Evolutionary conservation across 2,329 filamentous ascomycete genomes (phyloP).

Genomic region (Xenoacremonium recifei): DNA sequence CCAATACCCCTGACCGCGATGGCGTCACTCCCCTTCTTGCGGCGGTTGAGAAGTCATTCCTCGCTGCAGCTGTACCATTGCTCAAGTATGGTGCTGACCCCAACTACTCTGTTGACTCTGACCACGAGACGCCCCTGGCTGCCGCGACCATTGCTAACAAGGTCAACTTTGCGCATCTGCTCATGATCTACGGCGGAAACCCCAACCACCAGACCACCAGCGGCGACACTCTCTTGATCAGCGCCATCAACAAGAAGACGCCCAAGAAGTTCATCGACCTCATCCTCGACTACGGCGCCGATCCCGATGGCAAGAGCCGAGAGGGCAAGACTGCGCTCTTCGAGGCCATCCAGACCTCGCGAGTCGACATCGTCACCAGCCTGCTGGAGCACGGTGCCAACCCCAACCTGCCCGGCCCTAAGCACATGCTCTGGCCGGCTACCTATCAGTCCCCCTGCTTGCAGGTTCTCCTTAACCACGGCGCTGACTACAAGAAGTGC

Average conservation of each 20-base stretch:
- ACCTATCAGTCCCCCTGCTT: slow-evolving; percentile 58
- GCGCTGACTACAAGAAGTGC: slow-evolving; percentile 58
- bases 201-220: slow-evolving; percentile 51
- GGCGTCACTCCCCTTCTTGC: slow-evolving; percentile 51
- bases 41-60: slow-evolving; percentile 51
- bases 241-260: slow-evolving; percentile 58
- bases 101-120: slow-evolving; percentile 48
- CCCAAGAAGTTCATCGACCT: slow-evolving; percentile 55
- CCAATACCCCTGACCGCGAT: slow-evolving; percentile 49
- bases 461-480: slow-evolving; percentile 55
- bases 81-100: slow-evolving; percentile 64
- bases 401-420: slow-evolving; percentile 66
- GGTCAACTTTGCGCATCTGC: slow-evolving; percentile 55
- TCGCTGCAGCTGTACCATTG: slow-evolving; percentile 57
- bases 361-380: slow-evolving; percentile 54
- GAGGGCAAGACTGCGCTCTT: slow-evolving; percentile 64
- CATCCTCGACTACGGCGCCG: slow-evolving; percentile 58
- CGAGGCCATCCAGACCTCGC: slow-evolving; percentile 55
- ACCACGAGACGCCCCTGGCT: slow-evolving; percentile 55
- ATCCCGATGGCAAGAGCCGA: slow-evolving; percentile 57
- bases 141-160: slow-evolving; percentile 51
- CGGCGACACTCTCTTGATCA: slow-evolving; percentile 61
- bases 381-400: slow-evolving; percentile 58
- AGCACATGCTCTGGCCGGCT: slow-evolving; percentile 67
- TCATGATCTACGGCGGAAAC: slow-evolving; percentile 61